Evolutionary conservation across 1,139 yeast genomes (phyloP).

Genomic region (Petasospora rhodanensis): DNA sequence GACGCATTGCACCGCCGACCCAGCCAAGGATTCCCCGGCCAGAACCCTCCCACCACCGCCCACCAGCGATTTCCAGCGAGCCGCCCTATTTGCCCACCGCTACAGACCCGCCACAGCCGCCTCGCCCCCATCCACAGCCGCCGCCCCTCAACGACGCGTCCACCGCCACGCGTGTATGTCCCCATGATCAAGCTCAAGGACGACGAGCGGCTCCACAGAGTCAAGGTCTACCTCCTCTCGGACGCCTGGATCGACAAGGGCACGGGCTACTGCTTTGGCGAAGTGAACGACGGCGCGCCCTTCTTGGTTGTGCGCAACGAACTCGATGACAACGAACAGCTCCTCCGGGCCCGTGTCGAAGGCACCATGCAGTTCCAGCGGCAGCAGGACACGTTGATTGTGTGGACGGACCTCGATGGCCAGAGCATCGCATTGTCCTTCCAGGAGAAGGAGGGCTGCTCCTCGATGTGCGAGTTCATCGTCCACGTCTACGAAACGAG

Average conservation of each 20-base stretch:
- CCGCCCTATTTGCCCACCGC: too few species aligned
- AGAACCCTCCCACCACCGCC: too few species aligned
- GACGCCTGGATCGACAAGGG: conserved; percentile 92
- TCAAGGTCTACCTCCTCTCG: conserved; percentile 78
- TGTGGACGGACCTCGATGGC: conserved; percentile 83
- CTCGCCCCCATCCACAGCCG: too few species aligned
- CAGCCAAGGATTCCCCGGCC: too few species aligned
- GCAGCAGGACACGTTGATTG: conserved; percentile 90
- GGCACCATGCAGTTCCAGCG: conserved; percentile 84
- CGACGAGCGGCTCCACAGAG: conserved; percentile 47
- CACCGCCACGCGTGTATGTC: too few species aligned
- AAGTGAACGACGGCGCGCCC: conserved; percentile 38
- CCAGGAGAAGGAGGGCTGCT: conserved; percentile 90
- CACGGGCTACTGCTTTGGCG: conserved; percentile 86
- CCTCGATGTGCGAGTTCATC: conserved; percentile 75
- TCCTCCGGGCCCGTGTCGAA: conserved; percentile 62
- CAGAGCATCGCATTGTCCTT: conserved; percentile 86
- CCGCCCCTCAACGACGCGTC: too few species aligned
- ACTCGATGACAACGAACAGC: conserved; percentile 49
- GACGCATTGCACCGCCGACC: too few species aligned
- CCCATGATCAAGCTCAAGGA: too few species aligned
- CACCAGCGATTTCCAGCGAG: too few species aligned
- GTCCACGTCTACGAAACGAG: conserved; percentile 56
- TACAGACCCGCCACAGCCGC: too few species aligned
- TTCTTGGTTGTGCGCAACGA: conserved; percentile 74